A percentile compares a stretch with the other conserved stretches of the same genome.
These are phyloP conservation scores for Phlegmacium glaucopus DNA, from an alignment of 768 basidiomycete genomes.

Conservation along the genomic window DNA sequence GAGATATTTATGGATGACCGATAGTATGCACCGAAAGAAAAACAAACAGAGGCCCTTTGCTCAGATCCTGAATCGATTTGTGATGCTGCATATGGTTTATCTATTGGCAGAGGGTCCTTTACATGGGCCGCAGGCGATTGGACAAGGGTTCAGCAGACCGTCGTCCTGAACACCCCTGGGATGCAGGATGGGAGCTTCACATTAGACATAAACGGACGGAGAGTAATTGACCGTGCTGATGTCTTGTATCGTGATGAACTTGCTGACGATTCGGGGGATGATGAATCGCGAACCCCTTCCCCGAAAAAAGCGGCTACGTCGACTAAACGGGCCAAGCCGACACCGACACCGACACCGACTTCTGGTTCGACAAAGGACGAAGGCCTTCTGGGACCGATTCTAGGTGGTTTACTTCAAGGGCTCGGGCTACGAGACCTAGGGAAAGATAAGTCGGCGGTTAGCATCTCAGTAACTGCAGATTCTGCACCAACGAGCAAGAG, in stretches of 20 bases:
- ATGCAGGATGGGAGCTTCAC: constrained; percentile 60
- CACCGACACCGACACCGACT: too few relatives aligned
- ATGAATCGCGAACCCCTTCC: constrained; percentile 5
- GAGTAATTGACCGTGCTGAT: constrained; percentile 51
- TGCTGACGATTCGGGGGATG: background rate
- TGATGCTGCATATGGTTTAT: constrained; percentile 64
- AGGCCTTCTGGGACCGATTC: constrained; percentile 16
- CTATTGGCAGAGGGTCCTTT: constrained; percentile 73
- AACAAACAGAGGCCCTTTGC: constrained; percentile 61
- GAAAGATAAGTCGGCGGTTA: background rate
- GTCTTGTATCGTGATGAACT: constrained; percentile 56
- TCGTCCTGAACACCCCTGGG: constrained; percentile 74
- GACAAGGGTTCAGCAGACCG: constrained; percentile 71
- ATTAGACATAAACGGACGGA: constrained; percentile 59
- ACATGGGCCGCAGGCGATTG: constrained; percentile 56
- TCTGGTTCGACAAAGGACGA: constrained; percentile 12
- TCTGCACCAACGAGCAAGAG: background rate
- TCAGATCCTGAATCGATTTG: constrained; percentile 58
- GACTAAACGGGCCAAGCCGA: constrained; percentile 6
- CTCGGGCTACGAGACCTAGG: constrained; percentile 1
- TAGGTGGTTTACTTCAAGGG: constrained; percentile 17
- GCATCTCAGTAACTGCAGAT: background rate
- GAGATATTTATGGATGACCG: background rate
- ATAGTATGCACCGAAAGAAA: constrained; percentile 75
- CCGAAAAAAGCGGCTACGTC: constrained; percentile 10